phyloP scores from a whole-genome alignment of 306 rosid species.

The Ormosia semicastrata region DNA sequence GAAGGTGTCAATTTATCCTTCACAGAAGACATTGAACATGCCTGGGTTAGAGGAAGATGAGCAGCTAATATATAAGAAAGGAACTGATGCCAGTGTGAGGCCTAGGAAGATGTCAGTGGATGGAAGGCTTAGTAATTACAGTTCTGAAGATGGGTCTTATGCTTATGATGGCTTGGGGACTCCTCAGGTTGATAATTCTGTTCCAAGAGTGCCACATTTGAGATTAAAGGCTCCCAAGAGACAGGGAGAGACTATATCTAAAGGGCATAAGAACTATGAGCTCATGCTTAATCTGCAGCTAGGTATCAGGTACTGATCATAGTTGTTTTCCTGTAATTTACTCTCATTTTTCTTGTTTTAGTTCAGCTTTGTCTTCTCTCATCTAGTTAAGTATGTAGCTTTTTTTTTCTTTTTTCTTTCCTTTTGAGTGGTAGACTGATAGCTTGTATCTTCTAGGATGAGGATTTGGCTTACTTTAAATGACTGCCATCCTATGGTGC shows the following conservation, averaged over 20 bases:
- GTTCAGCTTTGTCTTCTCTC: neutral
- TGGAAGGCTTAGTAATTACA: conserved; percentile 48
- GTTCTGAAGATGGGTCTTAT: conserved; percentile 46
- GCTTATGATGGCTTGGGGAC: conserved; percentile 36
- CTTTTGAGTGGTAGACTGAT: neutral
- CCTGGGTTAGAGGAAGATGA: conserved; percentile 37
- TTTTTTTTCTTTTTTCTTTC: neutral
- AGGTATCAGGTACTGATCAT: conserved; percentile 84
- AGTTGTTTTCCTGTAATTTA: conserved; percentile 12
- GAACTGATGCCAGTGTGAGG: conserved; percentile 36
- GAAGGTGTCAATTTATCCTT: conserved; percentile 63
- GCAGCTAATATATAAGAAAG: conserved; percentile 26
- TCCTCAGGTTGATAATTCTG: conserved; percentile 31
- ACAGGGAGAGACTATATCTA: conserved; percentile 78
- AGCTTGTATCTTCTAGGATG: conserved; percentile 18
- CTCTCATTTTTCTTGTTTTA: neutral
- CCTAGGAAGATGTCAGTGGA: conserved; percentile 42
- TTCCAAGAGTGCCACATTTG: conserved; percentile 34
- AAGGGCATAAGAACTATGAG: conserved; percentile 88
- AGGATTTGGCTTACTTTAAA: conserved; percentile 13
- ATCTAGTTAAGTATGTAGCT: neutral
- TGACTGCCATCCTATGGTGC: neutral
- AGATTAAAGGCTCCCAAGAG: conserved; percentile 53
- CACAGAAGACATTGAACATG: conserved; percentile 60
- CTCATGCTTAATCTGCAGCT: conserved; percentile 98